Evolutionary conservation across 768 basidiomycete genomes (phyloP), one percentile per base, ranked within the genome.

Genomic region (Pholiota microspora): DNA sequence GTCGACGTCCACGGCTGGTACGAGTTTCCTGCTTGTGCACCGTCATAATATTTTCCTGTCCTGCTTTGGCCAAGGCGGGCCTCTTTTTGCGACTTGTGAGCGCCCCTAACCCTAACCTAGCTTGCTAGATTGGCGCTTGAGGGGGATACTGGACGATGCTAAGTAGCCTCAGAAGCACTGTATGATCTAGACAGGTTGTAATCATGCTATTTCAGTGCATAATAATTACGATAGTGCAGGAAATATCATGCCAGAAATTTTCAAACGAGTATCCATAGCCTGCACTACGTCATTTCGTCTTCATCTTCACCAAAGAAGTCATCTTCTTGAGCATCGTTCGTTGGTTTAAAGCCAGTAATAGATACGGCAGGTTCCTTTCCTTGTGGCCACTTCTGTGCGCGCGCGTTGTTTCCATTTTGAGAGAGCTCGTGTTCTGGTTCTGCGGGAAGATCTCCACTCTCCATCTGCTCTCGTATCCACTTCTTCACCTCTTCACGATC

Each of bases 401-500:
- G 54, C 4, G 21, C 40, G 28, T 55, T 44, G 5, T 32, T 48
- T 13, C 51, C 49, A 7, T 57, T 45, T 25, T 62, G 60, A 10
- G 67, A 67, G 32, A 73, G 51, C 57, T 72, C 63, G 16, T 70
- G 51, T 57, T 94, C 92, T 7, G 89, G 88, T 59, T 86, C 83
- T 1, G 62, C 51, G 1, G 78, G 72, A 36, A 93, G 52, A 49
- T 82, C 81, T 0, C 87, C 86, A 0, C 64, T 65, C 45, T 74
- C 69, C 86, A 93, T 91, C 55, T 74, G 77, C 49, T 71, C 71
- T 28, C 76, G 76, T 50, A 91, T 80, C 80, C 80, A 79, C 31
- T 61, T 65, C 23, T 84, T 78, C n/a, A 92, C 64, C 60, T 82
- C 80, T 46, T 82, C 77, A 8, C 88, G 77, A 29, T 76, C 75